These are phyloP conservation scores for Aspergillus terreus DNA, from an alignment of 2,329 filamentous ascomycete genomes.

Conservation along the genomic window DNA sequence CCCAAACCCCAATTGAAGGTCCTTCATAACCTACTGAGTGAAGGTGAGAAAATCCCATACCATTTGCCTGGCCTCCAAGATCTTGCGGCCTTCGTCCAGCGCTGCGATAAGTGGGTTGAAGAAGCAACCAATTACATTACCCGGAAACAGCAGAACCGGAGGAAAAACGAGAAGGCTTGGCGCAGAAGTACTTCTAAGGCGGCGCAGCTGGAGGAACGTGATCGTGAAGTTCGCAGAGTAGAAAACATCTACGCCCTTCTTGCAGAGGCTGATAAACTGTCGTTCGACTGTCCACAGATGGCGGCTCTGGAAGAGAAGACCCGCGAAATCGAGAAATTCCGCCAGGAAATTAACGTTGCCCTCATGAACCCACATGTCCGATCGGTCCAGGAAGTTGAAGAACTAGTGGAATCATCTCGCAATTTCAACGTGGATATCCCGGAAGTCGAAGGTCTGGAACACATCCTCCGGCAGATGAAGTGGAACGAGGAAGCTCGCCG, in stretches of 20 bases:
- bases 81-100: constrained; percentile 85
- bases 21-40: constrained; percentile 76
- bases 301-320: constrained; percentile 78
- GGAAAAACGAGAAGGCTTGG: constrained; percentile 88
- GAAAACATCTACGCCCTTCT: constrained; percentile 85
- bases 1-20: constrained; percentile 80
- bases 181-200: constrained; percentile 68
- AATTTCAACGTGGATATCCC: constrained; percentile 88
- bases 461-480: constrained; percentile 75
- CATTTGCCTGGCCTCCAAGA: constrained; percentile 77
- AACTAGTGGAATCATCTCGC: constrained; percentile 83
- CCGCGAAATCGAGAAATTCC: constrained; percentile 79
- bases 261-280: constrained; percentile 75
- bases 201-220: constrained; percentile 77
- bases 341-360: constrained; percentile 67
- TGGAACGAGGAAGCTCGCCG: constrained; percentile 80
- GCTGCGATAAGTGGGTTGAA: constrained; percentile 96
- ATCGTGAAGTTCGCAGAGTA: constrained; percentile 80
- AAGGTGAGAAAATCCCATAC: constrained; percentile 95
- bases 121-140: constrained; percentile 95
- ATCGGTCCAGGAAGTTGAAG: constrained; percentile 73
- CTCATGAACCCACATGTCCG: constrained; percentile 63
- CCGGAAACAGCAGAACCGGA: constrained; percentile 93
- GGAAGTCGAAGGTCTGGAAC: constrained; percentile 78
- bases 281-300: constrained; percentile 93